Base-by-base conservation (phyloP, 164 flowering plant species). In the Chimonanthus praecox region DNA sequence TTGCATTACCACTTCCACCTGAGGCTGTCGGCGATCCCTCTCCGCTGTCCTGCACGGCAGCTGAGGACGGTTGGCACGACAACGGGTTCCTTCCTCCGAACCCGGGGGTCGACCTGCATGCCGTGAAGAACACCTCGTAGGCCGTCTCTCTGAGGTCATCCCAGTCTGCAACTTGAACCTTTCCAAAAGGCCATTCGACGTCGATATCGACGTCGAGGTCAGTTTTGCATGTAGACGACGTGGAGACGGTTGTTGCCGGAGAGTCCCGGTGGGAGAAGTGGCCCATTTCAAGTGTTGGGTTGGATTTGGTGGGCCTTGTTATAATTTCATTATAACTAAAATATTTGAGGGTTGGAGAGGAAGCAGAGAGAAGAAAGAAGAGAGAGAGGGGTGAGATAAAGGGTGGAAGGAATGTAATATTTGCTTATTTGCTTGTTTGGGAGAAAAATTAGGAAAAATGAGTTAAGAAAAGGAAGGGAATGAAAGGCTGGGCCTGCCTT, bases 61-160 rank as follows among this genome's bases (percentile, higher is more conserved):
- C 47, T 33, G 74, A 62, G 1, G 80, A 16, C 6, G 83, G 80
- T 64, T 89, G 83, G 71, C 82, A 87, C 3, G 79, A 72, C 8
- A 89, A 58, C 3, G 91, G 79, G 68, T 78, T 87, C 51, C 89
- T 76, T 6, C 91, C 95, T 0, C 97, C 94, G 58, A 93, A 93
- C 9, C 97, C 97, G 0, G 95, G 92, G 0, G 91, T 84, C 3
- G 98, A 88, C 10, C 98, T 82, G 71, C 96, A 92, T 1, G 97
- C 80, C 4, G 92, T 85, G 85, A 92, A 90, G 88, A 94, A 90
- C 3, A 94, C 78, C 84, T 94, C 98, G 73, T 94, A 92, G 10
- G 97, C 95, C 0, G 92, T 82, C 73, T 89, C 88, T 3, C 97
- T 85, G 69, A 90, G 78, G 71, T 89, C 93, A 15, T 89, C 87